Percentiles rank a stretch among this genome's conserved stretches.
phyloP scores from a whole-genome alignment of 2,329 filamentous ascomycete species.

The Penicillium sp. region DNA sequence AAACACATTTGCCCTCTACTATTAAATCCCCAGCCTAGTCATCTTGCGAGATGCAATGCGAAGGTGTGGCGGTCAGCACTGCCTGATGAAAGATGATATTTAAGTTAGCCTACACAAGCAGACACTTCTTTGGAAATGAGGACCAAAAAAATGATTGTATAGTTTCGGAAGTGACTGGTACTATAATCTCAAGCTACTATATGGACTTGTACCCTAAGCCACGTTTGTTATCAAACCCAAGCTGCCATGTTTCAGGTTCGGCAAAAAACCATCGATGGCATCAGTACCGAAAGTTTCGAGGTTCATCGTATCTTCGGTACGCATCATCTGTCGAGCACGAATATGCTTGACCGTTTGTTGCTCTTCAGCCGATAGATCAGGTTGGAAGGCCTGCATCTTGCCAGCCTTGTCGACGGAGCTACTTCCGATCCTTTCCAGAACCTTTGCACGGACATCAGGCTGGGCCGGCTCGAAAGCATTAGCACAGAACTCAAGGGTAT shows the following conservation, averaged over 20 bases:
- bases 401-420: neutral
- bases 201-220: too few species aligned
- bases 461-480: constrained; percentile 3
- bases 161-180: too few species aligned
- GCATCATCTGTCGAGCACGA: constrained; percentile 36
- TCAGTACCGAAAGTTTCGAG: constrained; percentile 40
- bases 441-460: neutral
- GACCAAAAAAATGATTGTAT: too few species aligned
- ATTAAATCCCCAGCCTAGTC: too few species aligned
- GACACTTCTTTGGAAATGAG: too few species aligned
- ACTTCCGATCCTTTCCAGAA: constrained; percentile 4
- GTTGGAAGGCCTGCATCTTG: constrained; percentile 9
- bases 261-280: constrained; percentile 29
- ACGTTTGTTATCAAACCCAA: constrained; percentile 60
- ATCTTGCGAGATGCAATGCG: too few species aligned
- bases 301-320: constrained; percentile 36
- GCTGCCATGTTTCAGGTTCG: constrained; percentile 2
- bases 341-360: constrained; percentile 31
- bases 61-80: too few species aligned
- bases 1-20: too few species aligned
- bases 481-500: constrained; percentile 28
- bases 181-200: too few species aligned
- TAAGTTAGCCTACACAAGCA: too few species aligned
- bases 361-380: constrained; percentile 29
- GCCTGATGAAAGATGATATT: too few species aligned